These are phyloP conservation scores for Recurvomyces mirabilis DNA, from an alignment of 495 filamentous ascomycete genomes.

Conservation along the genomic window DNA sequence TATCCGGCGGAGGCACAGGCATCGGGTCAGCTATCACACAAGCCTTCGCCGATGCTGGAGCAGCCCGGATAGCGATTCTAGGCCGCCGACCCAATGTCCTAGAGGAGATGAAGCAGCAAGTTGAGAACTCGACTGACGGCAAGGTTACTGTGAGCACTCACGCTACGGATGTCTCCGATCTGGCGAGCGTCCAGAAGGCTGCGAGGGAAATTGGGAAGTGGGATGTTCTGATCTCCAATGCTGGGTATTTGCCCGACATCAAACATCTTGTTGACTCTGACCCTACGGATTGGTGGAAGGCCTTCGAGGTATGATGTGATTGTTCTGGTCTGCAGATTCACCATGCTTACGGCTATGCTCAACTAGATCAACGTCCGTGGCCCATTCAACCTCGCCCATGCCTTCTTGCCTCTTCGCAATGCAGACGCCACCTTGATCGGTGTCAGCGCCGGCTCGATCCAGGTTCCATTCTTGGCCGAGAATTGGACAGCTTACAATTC, in stretches of 20 bases:
- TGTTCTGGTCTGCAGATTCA: neutral
- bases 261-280: slow-evolving; percentile 27
- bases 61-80: slow-evolving; percentile 22
- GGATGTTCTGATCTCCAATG: slow-evolving; percentile 27
- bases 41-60: slow-evolving; percentile 36
- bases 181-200: neutral
- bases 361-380: slow-evolving; percentile 31
- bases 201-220: slow-evolving; percentile 27
- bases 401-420: slow-evolving; percentile 29
- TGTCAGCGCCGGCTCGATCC: neutral
- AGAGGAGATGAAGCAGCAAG: neutral
- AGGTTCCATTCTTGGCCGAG: slow-evolving; percentile 14
- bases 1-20: slow-evolving; percentile 31
- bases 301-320: slow-evolving; percentile 20
- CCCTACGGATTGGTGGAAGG: slow-evolving; percentile 27
- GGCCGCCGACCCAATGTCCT: slow-evolving; percentile 28
- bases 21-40: slow-evolving; percentile 36
- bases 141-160: neutral
- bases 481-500: slow-evolving; percentile 28
- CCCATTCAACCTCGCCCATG: slow-evolving; percentile 30
- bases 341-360: neutral
- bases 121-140: neutral
- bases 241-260: slow-evolving; percentile 27
- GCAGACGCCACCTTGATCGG: neutral
- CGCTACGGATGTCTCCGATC: neutral